phyloP scores from a whole-genome alignment of 1,139 yeast genomes.

The Candida glucosophila region DNA sequence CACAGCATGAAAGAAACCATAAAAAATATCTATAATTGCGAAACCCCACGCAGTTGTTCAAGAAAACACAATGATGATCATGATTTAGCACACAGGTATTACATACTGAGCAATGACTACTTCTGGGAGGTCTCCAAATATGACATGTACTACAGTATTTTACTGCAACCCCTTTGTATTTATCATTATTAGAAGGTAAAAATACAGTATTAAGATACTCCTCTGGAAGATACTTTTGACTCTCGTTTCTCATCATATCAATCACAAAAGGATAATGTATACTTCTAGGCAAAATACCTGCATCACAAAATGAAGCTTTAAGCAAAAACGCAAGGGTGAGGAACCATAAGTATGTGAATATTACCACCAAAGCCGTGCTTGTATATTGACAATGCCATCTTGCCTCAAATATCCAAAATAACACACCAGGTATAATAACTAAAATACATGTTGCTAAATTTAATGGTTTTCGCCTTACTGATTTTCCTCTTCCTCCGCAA shows the following conservation, averaged over 20 bases:
- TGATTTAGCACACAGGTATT: conserved; percentile 35
- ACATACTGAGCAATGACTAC: conserved; percentile 37
- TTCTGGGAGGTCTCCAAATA: conserved; percentile 39
- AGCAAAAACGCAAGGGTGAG: conserved; percentile 39
- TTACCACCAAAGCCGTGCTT: conserved; percentile 49
- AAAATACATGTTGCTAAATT: conserved; percentile 23
- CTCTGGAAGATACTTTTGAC: conserved; percentile 31
- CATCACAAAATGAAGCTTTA: conserved; percentile 53
- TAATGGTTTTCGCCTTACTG: conserved; percentile 29
- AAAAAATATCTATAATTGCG: conserved; percentile 27
- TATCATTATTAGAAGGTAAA: conserved; percentile 37
- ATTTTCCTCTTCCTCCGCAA: conserved; percentile 57
- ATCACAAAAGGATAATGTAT: conserved; percentile 39
- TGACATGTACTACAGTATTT: conserved; percentile 39
- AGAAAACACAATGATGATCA: conserved; percentile 34
- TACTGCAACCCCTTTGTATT: conserved; percentile 27
- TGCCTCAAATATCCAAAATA: conserved; percentile 38
- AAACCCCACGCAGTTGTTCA: conserved; percentile 34
- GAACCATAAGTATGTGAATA: conserved; percentile 53
- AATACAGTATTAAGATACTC: conserved; percentile 55
- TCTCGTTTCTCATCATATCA: conserved; percentile 3
- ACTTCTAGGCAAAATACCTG: conserved; percentile 67
- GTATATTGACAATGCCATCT: conserved; percentile 50
- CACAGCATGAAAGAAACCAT: conserved; percentile 29
- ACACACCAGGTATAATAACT: conserved; percentile 39